phyloP scores from a whole-genome alignment of 257 asterid species.

The Cynanchum wilfordii region DNA sequence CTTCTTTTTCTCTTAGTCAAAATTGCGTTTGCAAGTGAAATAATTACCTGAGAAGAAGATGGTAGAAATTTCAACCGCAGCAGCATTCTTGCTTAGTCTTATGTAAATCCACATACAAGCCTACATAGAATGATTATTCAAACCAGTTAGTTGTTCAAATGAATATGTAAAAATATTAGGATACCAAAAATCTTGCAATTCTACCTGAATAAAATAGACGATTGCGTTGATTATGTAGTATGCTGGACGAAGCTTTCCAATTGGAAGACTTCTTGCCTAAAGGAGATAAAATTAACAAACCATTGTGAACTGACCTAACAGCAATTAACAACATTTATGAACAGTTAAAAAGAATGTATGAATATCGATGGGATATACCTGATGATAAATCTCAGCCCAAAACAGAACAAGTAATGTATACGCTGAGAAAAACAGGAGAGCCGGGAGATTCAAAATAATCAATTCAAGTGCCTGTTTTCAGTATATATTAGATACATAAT shows the following conservation, averaged over 20 bases:
- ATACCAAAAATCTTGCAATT: neutral
- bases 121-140: conserved; percentile 13
- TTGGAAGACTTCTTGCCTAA: conserved; percentile 39
- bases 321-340: neutral
- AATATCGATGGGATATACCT: conserved; percentile 19
- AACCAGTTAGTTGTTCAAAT: neutral
- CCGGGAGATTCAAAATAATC: conserved; percentile 38
- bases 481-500: neutral
- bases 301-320: neutral
- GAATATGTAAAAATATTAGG: too few species aligned
- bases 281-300: neutral
- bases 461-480: conserved; percentile 27
- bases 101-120: conserved; percentile 28
- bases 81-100: conserved; percentile 21
- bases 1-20: neutral
- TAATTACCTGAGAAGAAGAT: conserved; percentile 27
- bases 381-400: conserved; percentile 42
- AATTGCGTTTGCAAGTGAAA: neutral
- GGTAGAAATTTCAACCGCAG: conserved; percentile 26
- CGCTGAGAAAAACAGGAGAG: conserved; percentile 39
- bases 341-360: neutral
- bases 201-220: conserved; percentile 29
- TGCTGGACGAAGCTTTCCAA: conserved; percentile 28
- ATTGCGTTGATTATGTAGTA: conserved; percentile 29
- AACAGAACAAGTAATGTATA: conserved; percentile 37